Base-by-base conservation (phyloP, 768 basidiomycete species). In the Termitomyces sp. region DNA sequence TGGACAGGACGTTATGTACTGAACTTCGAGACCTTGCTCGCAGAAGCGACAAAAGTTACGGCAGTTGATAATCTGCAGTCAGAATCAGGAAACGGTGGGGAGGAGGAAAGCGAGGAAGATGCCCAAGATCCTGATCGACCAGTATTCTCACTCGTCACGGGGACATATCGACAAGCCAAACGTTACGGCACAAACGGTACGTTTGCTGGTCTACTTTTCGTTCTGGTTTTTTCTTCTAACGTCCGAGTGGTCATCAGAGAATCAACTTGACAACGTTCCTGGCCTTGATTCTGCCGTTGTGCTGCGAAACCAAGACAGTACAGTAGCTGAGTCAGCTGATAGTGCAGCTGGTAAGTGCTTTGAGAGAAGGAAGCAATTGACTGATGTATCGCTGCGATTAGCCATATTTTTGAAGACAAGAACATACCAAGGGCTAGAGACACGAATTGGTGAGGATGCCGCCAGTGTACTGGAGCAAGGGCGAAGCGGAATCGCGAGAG, bases 391-490 rank as follows among this genome's bases (percentile, higher is more conserved):
- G 55, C 53, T 36, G 46, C 56, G 14, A 14, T 49, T 47, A 85
- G 92, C 82, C 43, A 78, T 84, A 65, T 94, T 89, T 71, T 74
- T 97, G 18, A 84, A 87, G 30, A 74, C 74, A 16, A 82, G 94
- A 48, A 84, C 82, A 0, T 98, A 88, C 72, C 82, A 79, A 44
- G 96, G 96, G 1, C 75, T 98, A 26, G 95, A 98, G 58, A 72
- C 82, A 22, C 79, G 89, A 9, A 64, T 87, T 11, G 93, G 92
- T 0, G 76, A 90, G 68, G 92, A 96, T 65, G 80, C 77, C 1
- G 94, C 95, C 0, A 83, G 88, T 60, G 69, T 87, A 41, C 70
- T 98, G 58, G 92, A 97, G 72, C 90, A 96, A 69, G 96, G 96
- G 0, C 74, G 94, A 47, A 90, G 83, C 62, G 96, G 96, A 5